A percentile compares a stretch with the other conserved stretches of the same genome.
Conservation (phyloP, 495 filamentous ascomycete species). For the Penicillium riverlandense region DNA sequence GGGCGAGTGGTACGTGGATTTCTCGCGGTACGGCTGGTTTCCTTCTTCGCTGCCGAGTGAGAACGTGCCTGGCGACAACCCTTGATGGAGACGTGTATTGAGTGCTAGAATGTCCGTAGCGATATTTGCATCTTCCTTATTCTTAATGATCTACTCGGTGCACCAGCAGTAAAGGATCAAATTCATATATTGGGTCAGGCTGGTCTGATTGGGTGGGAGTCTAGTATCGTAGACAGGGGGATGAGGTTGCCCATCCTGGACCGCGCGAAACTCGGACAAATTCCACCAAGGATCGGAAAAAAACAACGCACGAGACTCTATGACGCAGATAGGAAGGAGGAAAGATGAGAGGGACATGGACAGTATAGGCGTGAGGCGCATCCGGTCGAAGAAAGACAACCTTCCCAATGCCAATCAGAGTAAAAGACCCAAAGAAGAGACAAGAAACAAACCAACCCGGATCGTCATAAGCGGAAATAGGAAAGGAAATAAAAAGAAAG, state of each 20-base stretch:
- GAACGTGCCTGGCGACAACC: constrained; percentile 8
- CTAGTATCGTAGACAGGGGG: background rate
- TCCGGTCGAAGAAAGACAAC: background rate
- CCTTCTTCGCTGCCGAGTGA: constrained; percentile 42
- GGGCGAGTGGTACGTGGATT: constrained; percentile 64
- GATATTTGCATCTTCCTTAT: no score
- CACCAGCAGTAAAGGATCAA: background rate
- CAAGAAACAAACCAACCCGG: constrained; percentile 7
- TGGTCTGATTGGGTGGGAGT: background rate
- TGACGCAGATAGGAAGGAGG: no score
- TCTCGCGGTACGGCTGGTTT: constrained; percentile 71
- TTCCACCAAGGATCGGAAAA: background rate
- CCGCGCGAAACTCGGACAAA: background rate
- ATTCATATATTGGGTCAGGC: background rate
- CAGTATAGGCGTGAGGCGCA: background rate
- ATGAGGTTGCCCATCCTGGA: background rate
- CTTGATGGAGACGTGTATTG: background rate
- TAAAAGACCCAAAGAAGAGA: constrained; percentile 1
- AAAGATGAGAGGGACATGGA: background rate
- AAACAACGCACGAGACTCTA: background rate
- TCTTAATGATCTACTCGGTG: no score
- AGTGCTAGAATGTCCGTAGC: background rate
- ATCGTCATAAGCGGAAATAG: constrained; percentile 6
- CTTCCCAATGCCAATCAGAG: constrained; percentile 3
- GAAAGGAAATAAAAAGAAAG: constrained; percentile 8